These are phyloP conservation scores for Wallacemonas sp. DNA, from an alignment of 208 protist species.

Conservation along the genomic window DNA sequence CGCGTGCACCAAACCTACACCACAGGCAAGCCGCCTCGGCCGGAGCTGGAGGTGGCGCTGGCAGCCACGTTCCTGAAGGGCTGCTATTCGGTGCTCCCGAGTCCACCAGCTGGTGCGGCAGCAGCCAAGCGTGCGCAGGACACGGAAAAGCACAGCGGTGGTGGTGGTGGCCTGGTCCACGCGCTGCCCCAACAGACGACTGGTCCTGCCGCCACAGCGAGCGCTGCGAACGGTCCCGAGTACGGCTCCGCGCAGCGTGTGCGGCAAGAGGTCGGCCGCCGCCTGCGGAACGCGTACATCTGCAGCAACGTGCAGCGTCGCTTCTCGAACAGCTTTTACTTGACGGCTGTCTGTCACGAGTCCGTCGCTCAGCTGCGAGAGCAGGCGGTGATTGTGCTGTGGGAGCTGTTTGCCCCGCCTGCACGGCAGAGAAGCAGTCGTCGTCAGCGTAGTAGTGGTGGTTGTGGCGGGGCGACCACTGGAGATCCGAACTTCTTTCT, in stretches of 20 bases:
- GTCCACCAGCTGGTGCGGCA: background rate
- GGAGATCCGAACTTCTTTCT: constrained; percentile 3
- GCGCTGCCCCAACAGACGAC: too few species aligned
- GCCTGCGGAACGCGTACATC: constrained; percentile 21
- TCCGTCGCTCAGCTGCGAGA: constrained; percentile 24
- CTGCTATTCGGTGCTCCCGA: constrained; percentile 14
- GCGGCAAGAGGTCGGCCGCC: background rate
- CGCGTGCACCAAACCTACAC: constrained; percentile 23
- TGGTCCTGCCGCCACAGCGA: too few species aligned
- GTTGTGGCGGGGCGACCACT: background rate
- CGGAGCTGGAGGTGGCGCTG: constrained; percentile 7
- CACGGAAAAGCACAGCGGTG: background rate
- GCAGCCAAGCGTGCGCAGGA: background rate
- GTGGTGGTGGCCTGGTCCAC: too few species aligned
- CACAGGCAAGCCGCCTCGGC: constrained; percentile 19
- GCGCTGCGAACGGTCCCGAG: background rate
- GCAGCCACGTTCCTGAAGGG: constrained; percentile 11
- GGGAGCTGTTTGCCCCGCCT: constrained; percentile 12
- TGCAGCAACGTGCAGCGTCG: constrained; percentile 17
- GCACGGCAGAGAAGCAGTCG: background rate
- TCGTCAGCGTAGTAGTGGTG: background rate
- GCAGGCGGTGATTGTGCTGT: constrained; percentile 14
- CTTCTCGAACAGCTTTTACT: constrained; percentile 28
- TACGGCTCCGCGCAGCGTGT: constrained; percentile 1
- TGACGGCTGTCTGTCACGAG: constrained; percentile 30